Evolutionary conservation across 1,139 yeast genomes (phyloP), one percentile per base, ranked within the genome.

Genomic region (Blastobotrys ciferrii): DNA sequence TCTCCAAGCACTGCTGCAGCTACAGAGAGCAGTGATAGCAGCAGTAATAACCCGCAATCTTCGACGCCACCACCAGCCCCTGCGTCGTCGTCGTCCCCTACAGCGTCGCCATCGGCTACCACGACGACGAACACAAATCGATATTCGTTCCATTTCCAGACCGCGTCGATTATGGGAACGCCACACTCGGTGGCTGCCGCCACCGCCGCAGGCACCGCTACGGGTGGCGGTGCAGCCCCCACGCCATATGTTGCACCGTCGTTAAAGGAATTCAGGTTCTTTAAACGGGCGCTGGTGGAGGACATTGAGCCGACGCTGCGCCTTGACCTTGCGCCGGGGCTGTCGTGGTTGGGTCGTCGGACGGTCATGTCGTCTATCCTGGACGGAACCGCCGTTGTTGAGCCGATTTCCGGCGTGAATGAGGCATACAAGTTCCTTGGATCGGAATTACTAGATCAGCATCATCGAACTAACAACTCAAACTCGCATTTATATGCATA

Each of bases 361-460:
- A 74, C 80, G 39, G 76, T 87, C 53, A 73, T 89, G 77, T 69
- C 74, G 46, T 77, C 83, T 32, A 75, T 91, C 55, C 75, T 85
- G 37, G 96, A 89, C 47, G 95, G 95, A 4, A 76, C 84, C 42
- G 89, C 87, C 5, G 76, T 82, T 12, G 82, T 92, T 37, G 96
- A 89, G 66, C 98, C 98, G 1, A 77, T 91, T 12, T 82, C 89
- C 48, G 95, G 92, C 0, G 77, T 85, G 32, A 88, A 87, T 59
- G 96, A 88, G 63, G 77, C 56, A 3, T 58, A 54, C 49, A 54
- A 53, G 52, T 55, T 30, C 56, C 42, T 37, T 19, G 51, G 53
- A 12, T 40, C 39, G 12, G 41, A 41, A 14, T 31, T 50, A 14
- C 20, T 32, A 12, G 32, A 33, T 32, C 42, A 36, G 19, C 37